These are phyloP conservation scores for Tylopilus intermedius DNA, from an alignment of 768 basidiomycete species.

Conservation along the genomic window DNA sequence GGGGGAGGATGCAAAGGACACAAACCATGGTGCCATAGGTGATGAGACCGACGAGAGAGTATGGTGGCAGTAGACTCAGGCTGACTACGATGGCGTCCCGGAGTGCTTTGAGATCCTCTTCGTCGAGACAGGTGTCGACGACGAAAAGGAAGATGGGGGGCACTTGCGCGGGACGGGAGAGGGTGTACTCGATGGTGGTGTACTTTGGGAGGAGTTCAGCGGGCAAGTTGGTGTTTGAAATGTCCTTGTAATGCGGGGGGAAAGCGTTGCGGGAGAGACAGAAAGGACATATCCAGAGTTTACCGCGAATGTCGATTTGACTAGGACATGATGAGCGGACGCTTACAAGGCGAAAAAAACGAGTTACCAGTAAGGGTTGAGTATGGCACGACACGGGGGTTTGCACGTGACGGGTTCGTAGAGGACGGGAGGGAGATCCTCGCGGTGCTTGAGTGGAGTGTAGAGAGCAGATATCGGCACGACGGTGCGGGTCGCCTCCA, in stretches of 20 bases:
- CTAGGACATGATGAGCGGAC: slow-evolving; percentile 37
- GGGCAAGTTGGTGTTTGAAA: slow-evolving; percentile 93
- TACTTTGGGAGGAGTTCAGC: slow-evolving; percentile 96
- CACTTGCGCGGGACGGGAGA: slow-evolving; percentile 82
- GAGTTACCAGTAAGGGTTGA: slow-evolving; percentile 93
- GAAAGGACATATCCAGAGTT: slow-evolving; percentile 99
- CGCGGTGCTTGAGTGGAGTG: slow-evolving; percentile 88
- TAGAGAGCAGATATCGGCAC: slow-evolving; percentile 98
- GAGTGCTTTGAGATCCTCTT: slow-evolving; percentile 92
- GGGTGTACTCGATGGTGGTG: slow-evolving; percentile 99
- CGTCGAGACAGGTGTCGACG: slow-evolving; percentile 93
- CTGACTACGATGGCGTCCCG: slow-evolving; percentile 93
- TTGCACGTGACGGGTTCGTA: slow-evolving; percentile 99
- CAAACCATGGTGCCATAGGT: slow-evolving; percentile 96
- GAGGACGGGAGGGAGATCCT: slow-evolving; percentile 91
- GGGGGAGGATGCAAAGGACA: neutral
- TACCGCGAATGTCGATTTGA: slow-evolving; percentile 97
- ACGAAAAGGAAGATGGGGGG: slow-evolving; percentile 97
- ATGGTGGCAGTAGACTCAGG: slow-evolving; percentile 87
- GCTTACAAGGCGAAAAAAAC: neutral
- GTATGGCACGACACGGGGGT: slow-evolving; percentile 91
- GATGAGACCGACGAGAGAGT: slow-evolving; percentile 91
- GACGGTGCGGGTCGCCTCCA: slow-evolving; percentile 96
- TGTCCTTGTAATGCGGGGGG: slow-evolving; percentile 98
- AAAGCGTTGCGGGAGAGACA: slow-evolving; percentile 95